Percentiles rank a stretch among this genome's conserved stretches.
Evolutionary conservation across 2,329 filamentous ascomycete species (phyloP).

Genomic region (Ophiocordyceps camponoti-rufipedis): DNA sequence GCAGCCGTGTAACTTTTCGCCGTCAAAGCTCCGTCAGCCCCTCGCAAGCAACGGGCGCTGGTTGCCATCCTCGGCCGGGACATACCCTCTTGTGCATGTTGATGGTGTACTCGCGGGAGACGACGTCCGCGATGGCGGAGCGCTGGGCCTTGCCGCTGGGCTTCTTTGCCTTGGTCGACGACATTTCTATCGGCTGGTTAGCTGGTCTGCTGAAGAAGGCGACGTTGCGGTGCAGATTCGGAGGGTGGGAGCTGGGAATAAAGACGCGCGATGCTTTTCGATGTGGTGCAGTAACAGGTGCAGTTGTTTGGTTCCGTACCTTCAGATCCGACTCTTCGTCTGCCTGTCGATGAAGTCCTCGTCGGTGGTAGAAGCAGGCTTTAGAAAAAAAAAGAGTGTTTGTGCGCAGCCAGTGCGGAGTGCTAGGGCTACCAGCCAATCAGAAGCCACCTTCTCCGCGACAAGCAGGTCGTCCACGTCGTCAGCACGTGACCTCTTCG

Average conservation of each 20-base stretch:
- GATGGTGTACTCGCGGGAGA: slow-evolving; percentile 99
- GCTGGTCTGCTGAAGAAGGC: neutral
- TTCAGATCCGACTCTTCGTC: slow-evolving; percentile 20
- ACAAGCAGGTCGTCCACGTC: neutral
- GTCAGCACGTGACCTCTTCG: slow-evolving; percentile 6
- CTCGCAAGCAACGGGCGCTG: neutral
- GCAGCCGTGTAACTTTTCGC: slow-evolving; percentile 72
- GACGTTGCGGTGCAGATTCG: neutral
- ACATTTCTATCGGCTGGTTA: slow-evolving; percentile 20
- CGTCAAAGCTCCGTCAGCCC: slow-evolving; percentile 3
- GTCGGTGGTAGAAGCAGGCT: slow-evolving; percentile 10
- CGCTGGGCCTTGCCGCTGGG: slow-evolving; percentile 33
- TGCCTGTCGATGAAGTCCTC: slow-evolving; percentile 19
- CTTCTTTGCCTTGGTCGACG: slow-evolving; percentile 20
- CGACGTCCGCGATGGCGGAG: slow-evolving; percentile 97
- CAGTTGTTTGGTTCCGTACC: slow-evolving; percentile 15
- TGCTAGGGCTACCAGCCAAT: slow-evolving; percentile 18
- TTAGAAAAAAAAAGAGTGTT: slow-evolving; percentile 12
- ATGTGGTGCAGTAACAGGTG: neutral
- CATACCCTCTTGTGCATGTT: slow-evolving; percentile 86
- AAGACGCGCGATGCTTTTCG: slow-evolving; percentile 1
- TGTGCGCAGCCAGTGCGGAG: slow-evolving; percentile 16
- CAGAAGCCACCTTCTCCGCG: slow-evolving; percentile 2
- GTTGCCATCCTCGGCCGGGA: slow-evolving; percentile 3
- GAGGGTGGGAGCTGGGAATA: neutral